Percentiles rank a stretch among this genome's conserved stretches.
These are phyloP conservation scores for Cladosporium sp. DNA, from an alignment of 2,329 filamentous ascomycete species.

Conservation along the genomic window DNA sequence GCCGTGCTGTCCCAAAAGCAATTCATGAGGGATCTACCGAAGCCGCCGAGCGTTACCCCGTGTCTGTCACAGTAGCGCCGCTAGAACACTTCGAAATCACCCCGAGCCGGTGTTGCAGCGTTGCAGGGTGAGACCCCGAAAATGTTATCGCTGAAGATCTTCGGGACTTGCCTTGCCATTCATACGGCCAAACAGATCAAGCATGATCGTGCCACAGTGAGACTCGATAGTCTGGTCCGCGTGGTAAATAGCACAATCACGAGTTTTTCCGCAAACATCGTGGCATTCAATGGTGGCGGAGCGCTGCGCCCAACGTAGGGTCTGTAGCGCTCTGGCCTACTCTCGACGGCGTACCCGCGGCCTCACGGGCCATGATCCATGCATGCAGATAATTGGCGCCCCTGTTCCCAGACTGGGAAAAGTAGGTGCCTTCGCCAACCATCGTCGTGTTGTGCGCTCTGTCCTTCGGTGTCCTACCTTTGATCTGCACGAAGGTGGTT, in stretches of 20 bases:
- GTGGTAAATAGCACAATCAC: too few relatives aligned
- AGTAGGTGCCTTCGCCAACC: constrained; percentile 1
- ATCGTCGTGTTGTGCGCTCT: background rate
- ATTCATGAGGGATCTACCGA: background rate
- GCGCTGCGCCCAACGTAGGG: background rate
- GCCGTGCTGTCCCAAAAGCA: background rate
- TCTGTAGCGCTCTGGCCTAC: constrained; percentile 1
- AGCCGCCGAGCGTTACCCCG: background rate
- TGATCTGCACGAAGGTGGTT: background rate
- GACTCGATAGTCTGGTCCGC: too few relatives aligned
- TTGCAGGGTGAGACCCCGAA: background rate
- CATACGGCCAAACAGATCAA: too few relatives aligned
- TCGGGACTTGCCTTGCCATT: too few relatives aligned
- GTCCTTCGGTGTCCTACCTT: background rate
- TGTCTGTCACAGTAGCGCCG: background rate
- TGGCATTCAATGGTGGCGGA: too few relatives aligned
- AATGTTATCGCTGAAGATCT: too few relatives aligned
- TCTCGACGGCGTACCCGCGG: constrained; percentile 7
- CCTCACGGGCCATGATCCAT: constrained; percentile 9
- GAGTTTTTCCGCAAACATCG: too few relatives aligned
- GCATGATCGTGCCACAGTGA: too few relatives aligned
- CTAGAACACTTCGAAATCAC: background rate
- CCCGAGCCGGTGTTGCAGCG: background rate
- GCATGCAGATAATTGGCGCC: constrained; percentile 10
- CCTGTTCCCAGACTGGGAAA: constrained; percentile 4